phyloP scores from a whole-genome alignment of 2,329 filamentous ascomycete genomes.

The Nemania sp. region DNA sequence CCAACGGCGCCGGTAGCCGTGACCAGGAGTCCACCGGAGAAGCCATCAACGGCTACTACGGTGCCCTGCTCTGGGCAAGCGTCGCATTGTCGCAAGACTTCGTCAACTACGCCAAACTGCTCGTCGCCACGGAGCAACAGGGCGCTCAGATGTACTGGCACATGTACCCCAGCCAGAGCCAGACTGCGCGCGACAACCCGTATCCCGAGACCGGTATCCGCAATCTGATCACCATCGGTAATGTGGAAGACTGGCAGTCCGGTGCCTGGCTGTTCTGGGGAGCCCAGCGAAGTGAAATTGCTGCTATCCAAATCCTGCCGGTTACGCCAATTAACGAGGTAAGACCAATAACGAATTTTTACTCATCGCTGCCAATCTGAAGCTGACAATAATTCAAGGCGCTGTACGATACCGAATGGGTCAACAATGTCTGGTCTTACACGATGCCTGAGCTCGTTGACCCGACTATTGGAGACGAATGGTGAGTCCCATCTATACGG shows the following conservation, averaged over 20 bases:
- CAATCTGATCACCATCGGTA: slow-evolving; percentile 12
- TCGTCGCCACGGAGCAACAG: slow-evolving; percentile 12
- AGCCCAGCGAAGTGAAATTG: slow-evolving; percentile 3
- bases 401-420: slow-evolving; percentile 11
- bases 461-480: slow-evolving; percentile 12
- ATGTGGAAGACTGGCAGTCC: slow-evolving; percentile 16
- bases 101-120: slow-evolving; percentile 14
- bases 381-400: neutral
- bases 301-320: slow-evolving; percentile 14
- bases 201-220: slow-evolving; percentile 7
- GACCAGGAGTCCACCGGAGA: slow-evolving; percentile 13
- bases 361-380: neutral
- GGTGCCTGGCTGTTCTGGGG: slow-evolving; percentile 16
- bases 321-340: slow-evolving; percentile 13
- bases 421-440: slow-evolving; percentile 14
- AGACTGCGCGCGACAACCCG: slow-evolving; percentile 12
- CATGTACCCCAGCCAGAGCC: slow-evolving; percentile 14
- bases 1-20: slow-evolving; percentile 9
- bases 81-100: slow-evolving; percentile 12
- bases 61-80: slow-evolving; percentile 12
- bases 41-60: slow-evolving; percentile 13
- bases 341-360: neutral
- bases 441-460: slow-evolving; percentile 11
- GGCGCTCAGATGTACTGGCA: slow-evolving; percentile 13
- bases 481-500: neutral